Base-by-base conservation (phyloP, 2,329 filamentous ascomycete species). In the Bertia moriformis region DNA sequence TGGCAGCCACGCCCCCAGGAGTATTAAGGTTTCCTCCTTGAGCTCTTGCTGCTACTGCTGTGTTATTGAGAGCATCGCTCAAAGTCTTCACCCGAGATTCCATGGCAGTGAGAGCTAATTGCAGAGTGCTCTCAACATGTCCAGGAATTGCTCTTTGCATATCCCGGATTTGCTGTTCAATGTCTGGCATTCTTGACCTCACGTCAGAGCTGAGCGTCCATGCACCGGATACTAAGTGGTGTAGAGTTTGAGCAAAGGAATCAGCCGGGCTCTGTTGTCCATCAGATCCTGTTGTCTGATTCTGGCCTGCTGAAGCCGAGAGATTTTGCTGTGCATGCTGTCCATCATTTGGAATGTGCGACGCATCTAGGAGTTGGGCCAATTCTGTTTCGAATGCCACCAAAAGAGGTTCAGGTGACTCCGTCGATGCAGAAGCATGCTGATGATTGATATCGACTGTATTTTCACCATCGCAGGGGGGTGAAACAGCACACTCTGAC, bases 191-290 rank as follows among this genome's bases (percentile, higher is more conserved):
- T 10, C 32, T 10, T 17, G 32, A 35, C 24, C 44, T 50, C 27
- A 62, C 45, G 37, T 61, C 59, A 19, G 56, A 53, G 19, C 53
- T 50, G 37, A 62, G 42, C 29, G 49, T 44, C n/a, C 48, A 52
- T n/a, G 57, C 52, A 4, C 53, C 55, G 38, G 51, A 47, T 10
- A 57, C 45, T 20, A 62, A 38, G 18, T 52, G 51, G 2, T 55
- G 49, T 19, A 62, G 38, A 14, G 58, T 48, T 30, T 54, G 48
- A 30, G 49, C 49, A 38, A 61, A 43, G n/a, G 54, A 41, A 30
- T 56, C 54, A 27, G 46, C 44, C 2, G 54, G 51, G 33, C 50
- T 50, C 20, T 45, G 44, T 29, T 43, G 37, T 36, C 43, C 39
- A 14, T 49, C 41, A 14, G 38, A 38, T 17, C 44, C 19, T 30